Percentiles rank a stretch among this genome's conserved stretches.
Evolutionary conservation across 495 filamentous ascomycete genomes (phyloP).

Genomic region (Aspergillus ellipticus): DNA sequence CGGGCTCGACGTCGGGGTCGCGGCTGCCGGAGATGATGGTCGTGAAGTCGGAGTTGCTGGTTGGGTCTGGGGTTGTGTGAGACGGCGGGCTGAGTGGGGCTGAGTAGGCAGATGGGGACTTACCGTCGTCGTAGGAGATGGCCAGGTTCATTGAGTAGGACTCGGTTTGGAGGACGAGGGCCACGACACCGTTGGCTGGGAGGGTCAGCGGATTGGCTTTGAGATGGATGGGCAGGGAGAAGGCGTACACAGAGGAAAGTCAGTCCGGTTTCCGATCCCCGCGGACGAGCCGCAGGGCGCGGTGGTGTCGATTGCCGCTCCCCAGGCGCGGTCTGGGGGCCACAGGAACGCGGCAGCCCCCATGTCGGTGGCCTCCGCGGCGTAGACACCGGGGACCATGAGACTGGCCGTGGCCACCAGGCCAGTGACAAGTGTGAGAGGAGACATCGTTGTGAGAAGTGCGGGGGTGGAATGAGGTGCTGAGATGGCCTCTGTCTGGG

Average conservation of each 20-base stretch:
- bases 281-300: slow-evolving; percentile 45
- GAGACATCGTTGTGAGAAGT: neutral
- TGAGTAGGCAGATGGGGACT: slow-evolving; percentile 6
- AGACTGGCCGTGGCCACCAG: slow-evolving; percentile 15
- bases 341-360: slow-evolving; percentile 53
- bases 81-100: neutral
- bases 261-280: slow-evolving; percentile 37
- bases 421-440: neutral
- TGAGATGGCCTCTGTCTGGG: neutral
- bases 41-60: slow-evolving; percentile 40
- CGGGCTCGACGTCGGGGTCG: slow-evolving; percentile 35
- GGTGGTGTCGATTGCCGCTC: slow-evolving; percentile 40
- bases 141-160: slow-evolving; percentile 46
- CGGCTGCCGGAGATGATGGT: slow-evolving; percentile 28
- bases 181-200: slow-evolving; percentile 28
- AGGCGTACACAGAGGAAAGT: slow-evolving; percentile 39
- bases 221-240: neutral
- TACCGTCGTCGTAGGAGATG: slow-evolving; percentile 43
- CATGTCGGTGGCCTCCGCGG: slow-evolving; percentile 32
- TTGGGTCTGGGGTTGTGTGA: slow-evolving; percentile 28
- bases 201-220: neutral
- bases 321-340: slow-evolving; percentile 47
- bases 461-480: no score
- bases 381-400: neutral
- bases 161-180: slow-evolving; percentile 40